These are phyloP conservation scores for Colletotrichum falcatum DNA, from an alignment of 2,329 filamentous ascomycete species.

Conservation along the genomic window DNA sequence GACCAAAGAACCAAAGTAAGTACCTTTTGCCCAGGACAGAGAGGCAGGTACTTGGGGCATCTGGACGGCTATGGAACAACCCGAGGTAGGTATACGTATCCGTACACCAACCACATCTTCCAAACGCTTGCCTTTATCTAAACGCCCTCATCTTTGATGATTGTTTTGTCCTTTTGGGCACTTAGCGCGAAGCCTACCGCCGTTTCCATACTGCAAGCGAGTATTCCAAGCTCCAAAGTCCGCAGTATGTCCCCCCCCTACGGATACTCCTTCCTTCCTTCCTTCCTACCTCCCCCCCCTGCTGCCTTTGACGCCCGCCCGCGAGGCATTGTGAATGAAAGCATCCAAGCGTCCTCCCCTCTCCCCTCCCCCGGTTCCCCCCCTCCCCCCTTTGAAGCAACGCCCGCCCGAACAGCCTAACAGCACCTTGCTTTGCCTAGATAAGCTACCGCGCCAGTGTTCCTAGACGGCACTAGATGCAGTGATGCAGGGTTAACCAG, in stretches of 20 bases:
- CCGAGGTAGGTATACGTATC: neutral
- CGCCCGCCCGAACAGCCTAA: neutral
- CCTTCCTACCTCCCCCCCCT: neutral
- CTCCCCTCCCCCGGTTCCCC: neutral
- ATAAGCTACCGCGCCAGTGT: conserved; percentile 2
- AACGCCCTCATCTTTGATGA: neutral
- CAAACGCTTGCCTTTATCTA: neutral
- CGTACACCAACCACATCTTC: neutral
- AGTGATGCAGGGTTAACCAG: neutral
- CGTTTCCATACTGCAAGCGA: neutral
- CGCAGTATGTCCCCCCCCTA: neutral
- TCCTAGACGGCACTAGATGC: neutral
- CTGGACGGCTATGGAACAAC: too few relatives aligned
- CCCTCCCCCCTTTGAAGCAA: neutral
- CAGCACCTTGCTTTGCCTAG: neutral
- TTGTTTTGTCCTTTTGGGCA: neutral
- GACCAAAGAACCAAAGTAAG: neutral
- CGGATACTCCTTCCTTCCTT: neutral
- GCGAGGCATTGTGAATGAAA: neutral
- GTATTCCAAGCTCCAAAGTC: neutral
- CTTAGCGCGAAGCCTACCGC: neutral
- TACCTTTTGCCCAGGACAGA: neutral
- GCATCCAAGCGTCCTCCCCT: neutral
- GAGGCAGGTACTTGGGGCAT: too few relatives aligned
- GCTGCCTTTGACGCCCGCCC: neutral